phyloP scores from a whole-genome alignment of 495 filamentous ascomycete species.

The Letharia columbiana region DNA sequence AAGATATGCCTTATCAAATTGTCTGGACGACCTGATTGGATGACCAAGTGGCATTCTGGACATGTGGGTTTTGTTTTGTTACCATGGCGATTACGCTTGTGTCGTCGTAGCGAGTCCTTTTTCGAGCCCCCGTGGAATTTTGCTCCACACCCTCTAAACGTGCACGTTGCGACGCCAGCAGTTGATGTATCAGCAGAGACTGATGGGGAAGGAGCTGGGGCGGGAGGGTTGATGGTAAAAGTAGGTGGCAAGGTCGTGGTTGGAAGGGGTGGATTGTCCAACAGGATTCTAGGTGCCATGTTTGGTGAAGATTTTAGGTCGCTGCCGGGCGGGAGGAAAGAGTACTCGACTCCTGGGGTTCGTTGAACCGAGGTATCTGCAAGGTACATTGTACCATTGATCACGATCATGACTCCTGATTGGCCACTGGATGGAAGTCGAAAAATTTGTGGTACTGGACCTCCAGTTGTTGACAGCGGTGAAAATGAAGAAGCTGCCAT shows the following conservation, averaged over 20 bases:
- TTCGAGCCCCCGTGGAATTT: neutral
- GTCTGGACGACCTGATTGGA: neutral
- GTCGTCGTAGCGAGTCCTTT: neutral
- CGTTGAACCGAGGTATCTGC: neutral
- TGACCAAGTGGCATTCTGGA: neutral
- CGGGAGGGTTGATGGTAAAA: neutral
- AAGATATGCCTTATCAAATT: neutral
- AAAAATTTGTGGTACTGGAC: neutral
- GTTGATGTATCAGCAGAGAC: neutral
- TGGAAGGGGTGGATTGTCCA: neutral
- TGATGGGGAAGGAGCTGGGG: neutral
- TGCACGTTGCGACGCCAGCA: neutral
- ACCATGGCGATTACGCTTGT: neutral
- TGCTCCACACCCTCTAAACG: neutral
- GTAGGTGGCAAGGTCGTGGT: neutral
- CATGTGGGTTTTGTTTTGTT: neutral
- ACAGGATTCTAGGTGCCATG: neutral
- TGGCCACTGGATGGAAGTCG: neutral
- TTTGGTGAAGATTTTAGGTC: neutral
- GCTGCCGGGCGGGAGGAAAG: neutral
- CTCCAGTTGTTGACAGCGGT: neutral
- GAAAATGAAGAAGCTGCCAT: neutral
- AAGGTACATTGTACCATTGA: neutral
- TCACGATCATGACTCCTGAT: neutral
- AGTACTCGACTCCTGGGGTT: neutral